phyloP scores from a whole-genome alignment of 495 filamentous ascomycete species.

The Hypoxylon perforatum region DNA sequence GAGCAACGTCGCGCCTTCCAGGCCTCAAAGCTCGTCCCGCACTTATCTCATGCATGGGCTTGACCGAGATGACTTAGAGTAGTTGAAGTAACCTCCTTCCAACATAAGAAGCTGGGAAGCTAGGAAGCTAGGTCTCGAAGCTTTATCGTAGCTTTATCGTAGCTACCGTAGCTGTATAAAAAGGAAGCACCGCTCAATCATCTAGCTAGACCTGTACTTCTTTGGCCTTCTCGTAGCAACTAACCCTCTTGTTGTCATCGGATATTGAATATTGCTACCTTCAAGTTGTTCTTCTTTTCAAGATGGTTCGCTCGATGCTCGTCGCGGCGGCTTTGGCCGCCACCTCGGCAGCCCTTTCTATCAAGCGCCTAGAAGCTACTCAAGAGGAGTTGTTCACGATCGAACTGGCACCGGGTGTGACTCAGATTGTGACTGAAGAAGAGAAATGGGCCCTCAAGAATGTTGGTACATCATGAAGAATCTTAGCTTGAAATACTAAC shows the following conservation, averaged over 20 bases:
- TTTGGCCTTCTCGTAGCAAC: not conserved
- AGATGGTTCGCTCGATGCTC: constrained; percentile 34
- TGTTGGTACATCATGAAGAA: constrained; percentile 7
- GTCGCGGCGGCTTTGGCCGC: constrained; percentile 31
- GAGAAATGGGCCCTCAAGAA: constrained; percentile 37
- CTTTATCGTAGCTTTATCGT: not conserved
- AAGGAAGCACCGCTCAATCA: not conserved
- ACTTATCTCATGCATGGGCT: constrained; percentile 9
- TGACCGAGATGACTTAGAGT: not conserved
- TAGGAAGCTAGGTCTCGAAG: no score
- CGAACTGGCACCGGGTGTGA: constrained; percentile 28
- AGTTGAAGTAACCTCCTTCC: constrained; percentile 18
- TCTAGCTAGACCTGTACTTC: not conserved
- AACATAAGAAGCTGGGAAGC: constrained; percentile 31
- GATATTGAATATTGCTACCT: not conserved
- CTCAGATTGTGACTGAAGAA: constrained; percentile 28
- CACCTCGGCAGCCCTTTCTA: constrained; percentile 19
- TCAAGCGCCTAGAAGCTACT: constrained; percentile 11
- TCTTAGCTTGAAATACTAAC: constrained; percentile 11
- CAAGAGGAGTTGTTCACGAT: constrained; percentile 28
- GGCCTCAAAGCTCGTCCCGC: constrained; percentile 1
- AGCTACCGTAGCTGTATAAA: constrained; percentile 2
- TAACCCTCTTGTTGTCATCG: not conserved
- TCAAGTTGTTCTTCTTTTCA: not conserved
- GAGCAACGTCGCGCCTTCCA: constrained; percentile 3